Base-by-base conservation (phyloP, 2,329 filamentous ascomycete genomes). In the Sclerotinia minor region DNA sequence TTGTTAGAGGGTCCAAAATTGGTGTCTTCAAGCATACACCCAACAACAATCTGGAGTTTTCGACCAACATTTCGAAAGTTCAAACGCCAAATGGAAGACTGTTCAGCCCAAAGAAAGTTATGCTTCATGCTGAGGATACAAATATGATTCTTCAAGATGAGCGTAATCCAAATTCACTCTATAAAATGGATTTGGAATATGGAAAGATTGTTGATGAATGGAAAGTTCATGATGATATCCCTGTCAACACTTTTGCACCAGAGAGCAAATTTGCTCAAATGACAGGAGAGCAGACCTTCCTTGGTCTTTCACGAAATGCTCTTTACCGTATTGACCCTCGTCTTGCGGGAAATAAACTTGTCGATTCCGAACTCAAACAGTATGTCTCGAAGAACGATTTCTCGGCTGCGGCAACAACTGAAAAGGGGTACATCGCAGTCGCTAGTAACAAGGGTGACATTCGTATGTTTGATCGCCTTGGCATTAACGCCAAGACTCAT, bases 201-300 rank as follows among this genome's bases (percentile, higher is more conserved):
- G 95, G 95, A 73, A 98, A 97, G 81, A 92, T 99, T 47, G 93
- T 98, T 2, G 95, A 99, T 76, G 95, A 99, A 79, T 99, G 95
- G 95, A 97, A 97, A 74, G 86, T 99, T 19, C 94, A 99, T 76
- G 94, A 99, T 71, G 92, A 98, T 77, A 97, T 99, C 67, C 90
- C 92, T 0, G 92, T 98, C 70, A 88, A 92, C 66, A 95, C 89
- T 13, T 98, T 98, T 79, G 92, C 92, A 0, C 95, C 95, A 0
- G 94, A 97, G 79, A 97, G 90, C 85, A 99, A 99, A 86, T 99
- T 97, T 76, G 89, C 95, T 1, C 95, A 99, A 81, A 97, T 96
- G 90, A 97, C 93, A 0, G 88, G 89, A 69, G 93, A 97, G 77
- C 93, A 97, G 76, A 96, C 95, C 0, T 98, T 99, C 83, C 82